Evolutionary conservation across 768 basidiomycete genomes (phyloP).

Genomic region (Sarcomyxa edulis): DNA sequence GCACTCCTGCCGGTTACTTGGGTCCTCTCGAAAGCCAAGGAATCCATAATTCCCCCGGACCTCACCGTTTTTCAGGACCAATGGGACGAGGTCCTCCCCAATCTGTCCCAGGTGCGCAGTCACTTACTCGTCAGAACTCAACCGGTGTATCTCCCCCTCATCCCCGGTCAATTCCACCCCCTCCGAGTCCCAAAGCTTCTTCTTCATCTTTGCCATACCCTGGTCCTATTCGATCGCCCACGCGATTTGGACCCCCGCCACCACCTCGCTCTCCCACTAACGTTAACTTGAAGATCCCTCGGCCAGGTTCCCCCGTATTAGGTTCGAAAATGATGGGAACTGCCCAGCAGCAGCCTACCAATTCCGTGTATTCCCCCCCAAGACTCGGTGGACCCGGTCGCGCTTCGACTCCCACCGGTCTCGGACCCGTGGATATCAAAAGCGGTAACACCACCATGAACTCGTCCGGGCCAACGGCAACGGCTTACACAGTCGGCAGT

Average conservation of each 20-base stretch:
- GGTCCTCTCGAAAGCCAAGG: conserved; percentile 21
- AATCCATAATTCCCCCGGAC: conserved; percentile 37
- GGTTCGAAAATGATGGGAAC: conserved; percentile 4
- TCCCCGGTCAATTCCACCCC: conserved; percentile 21
- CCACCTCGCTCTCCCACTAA: conserved; percentile 5
- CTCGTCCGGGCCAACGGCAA: not conserved
- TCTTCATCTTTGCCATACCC: conserved; percentile 12
- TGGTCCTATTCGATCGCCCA: conserved; percentile 18
- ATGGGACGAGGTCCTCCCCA: conserved; percentile 17
- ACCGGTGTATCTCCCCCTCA: conserved; percentile 32
- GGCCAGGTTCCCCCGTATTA: conserved; percentile 9
- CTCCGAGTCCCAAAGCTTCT: conserved; percentile 19
- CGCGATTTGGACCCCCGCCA: conserved; percentile 18
- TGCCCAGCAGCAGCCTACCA: conserved; percentile 6
- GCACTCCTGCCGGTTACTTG: conserved; percentile 25
- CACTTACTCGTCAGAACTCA: conserved; percentile 21
- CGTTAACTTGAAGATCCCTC: conserved; percentile 12
- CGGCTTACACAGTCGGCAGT: conserved; percentile 16
- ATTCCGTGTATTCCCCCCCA: conserved; percentile 13
- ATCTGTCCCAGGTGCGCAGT: conserved; percentile 13
- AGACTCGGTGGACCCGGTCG: conserved; percentile 17
- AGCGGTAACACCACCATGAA: no score
- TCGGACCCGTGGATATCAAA: conserved; percentile 13
- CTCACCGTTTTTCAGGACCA: conserved; percentile 30
- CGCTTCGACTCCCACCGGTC: conserved; percentile 19